These are phyloP conservation scores for Pythium phragmiticola DNA, from an alignment of 352 stramenopile genomes.

Conservation along the genomic window DNA sequence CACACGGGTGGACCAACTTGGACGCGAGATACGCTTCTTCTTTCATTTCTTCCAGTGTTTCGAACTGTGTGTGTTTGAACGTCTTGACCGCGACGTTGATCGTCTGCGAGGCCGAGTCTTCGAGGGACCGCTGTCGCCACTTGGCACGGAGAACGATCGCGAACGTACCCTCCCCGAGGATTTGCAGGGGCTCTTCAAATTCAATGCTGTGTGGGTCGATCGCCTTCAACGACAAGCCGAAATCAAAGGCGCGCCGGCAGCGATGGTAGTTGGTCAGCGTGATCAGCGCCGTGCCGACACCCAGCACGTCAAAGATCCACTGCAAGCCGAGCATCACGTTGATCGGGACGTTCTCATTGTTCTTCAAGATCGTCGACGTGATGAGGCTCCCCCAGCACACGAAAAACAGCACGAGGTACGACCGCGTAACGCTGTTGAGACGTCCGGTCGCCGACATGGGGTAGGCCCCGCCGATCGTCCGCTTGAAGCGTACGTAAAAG, in stretches of 20 bases:
- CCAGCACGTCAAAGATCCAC: constrained; percentile 67
- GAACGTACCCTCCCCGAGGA: constrained; percentile 81
- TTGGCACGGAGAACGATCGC: constrained; percentile 71
- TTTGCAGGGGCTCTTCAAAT: constrained; percentile 75
- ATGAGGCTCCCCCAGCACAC: constrained; percentile 77
- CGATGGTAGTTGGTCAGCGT: constrained; percentile 77
- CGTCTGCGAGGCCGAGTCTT: constrained; percentile 42
- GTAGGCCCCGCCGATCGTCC: constrained; percentile 70
- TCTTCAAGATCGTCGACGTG: constrained; percentile 50
- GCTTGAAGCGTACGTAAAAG: constrained; percentile 77
- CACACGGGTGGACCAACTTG: constrained; percentile 71
- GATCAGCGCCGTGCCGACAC: constrained; percentile 62
- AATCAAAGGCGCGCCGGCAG: constrained; percentile 71
- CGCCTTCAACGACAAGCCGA: constrained; percentile 74
- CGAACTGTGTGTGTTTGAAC: constrained; percentile 76
- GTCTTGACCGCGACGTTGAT: constrained; percentile 81
- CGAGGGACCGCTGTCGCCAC: constrained; percentile 56
- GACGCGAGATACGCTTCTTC: constrained; percentile 81
- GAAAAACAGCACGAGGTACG: constrained; percentile 69
- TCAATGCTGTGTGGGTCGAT: constrained; percentile 76
- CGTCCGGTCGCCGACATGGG: constrained; percentile 61
- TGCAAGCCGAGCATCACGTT: constrained; percentile 49
- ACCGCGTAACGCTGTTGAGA: constrained; percentile 67
- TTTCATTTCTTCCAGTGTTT: constrained; percentile 77
- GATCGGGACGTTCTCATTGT: constrained; percentile 31